Conservation (phyloP, 805 yeast species). For the Candida stauntonica region DNA sequence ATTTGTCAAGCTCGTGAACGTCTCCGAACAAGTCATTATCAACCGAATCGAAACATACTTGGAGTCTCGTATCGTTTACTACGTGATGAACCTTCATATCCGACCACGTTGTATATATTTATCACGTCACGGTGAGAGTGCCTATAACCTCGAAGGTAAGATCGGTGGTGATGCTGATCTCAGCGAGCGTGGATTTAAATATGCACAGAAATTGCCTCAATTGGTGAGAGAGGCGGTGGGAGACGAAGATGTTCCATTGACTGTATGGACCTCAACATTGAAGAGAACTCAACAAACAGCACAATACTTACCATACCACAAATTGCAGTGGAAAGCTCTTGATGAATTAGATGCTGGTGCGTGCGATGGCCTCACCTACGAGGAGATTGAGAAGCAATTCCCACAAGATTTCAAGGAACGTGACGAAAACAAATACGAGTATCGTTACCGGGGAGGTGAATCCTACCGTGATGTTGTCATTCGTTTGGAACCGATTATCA, state of each 20-base stretch:
- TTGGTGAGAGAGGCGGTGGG: slow-evolving; percentile 50
- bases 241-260: slow-evolving; percentile 54
- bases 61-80: slow-evolving; percentile 90
- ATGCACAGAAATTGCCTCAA: slow-evolving; percentile 77
- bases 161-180: slow-evolving; percentile 93
- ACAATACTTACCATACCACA: slow-evolving; percentile 69
- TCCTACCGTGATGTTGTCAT: slow-evolving; percentile 93
- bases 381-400: slow-evolving; percentile 75
- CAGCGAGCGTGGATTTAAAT: slow-evolving; percentile 77
- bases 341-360: slow-evolving; percentile 98
- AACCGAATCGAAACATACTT: slow-evolving; percentile 84
- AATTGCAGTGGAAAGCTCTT: slow-evolving; percentile 92
- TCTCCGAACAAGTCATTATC: slow-evolving; percentile 81
- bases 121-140: slow-evolving; percentile 93
- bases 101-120: slow-evolving; percentile 91
- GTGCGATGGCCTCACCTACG: slow-evolving; percentile 96
- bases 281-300: slow-evolving; percentile 93
- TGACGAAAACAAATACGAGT: slow-evolving; percentile 93
- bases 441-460: slow-evolving; percentile 96
- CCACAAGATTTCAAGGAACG: slow-evolving; percentile 96
- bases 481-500: slow-evolving; percentile 92
- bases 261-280: slow-evolving; percentile 95
- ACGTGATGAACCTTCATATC: slow-evolving; percentile 91
- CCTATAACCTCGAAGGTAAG: slow-evolving; percentile 87
- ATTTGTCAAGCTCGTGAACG: slow-evolving; percentile 83